phyloP scores from a whole-genome alignment of 1,284 basidiomycete genomes.

The Waitea zeae region DNA sequence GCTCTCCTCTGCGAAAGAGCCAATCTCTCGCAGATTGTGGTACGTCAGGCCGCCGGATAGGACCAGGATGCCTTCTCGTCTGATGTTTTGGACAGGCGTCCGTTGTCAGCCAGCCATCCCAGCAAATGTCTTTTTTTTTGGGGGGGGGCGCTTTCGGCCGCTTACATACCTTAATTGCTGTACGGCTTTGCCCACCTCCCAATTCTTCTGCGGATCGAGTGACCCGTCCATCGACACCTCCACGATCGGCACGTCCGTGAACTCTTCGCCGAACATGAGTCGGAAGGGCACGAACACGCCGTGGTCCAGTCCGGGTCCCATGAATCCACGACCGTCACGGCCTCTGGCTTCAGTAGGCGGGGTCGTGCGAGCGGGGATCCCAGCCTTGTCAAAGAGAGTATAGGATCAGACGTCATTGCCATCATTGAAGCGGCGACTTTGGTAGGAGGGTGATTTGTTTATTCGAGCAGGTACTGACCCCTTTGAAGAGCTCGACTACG shows the following conservation, averaged over 20 bases:
- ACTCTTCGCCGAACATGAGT: slow-evolving; percentile 55
- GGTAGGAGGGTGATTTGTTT: too few species aligned
- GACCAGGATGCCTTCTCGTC: slow-evolving; percentile 46
- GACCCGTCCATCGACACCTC: slow-evolving; percentile 53
- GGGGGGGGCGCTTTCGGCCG: too few species aligned
- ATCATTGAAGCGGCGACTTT: background rate
- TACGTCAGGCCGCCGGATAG: slow-evolving; percentile 54
- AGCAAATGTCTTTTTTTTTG: background rate
- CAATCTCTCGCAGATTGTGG: slow-evolving; percentile 45
- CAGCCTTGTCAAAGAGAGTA: slow-evolving; percentile 22
- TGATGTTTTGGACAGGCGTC: slow-evolving; percentile 9
- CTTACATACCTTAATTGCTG: slow-evolving; percentile 31
- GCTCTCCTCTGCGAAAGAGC: slow-evolving; percentile 30
- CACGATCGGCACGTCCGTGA: slow-evolving; percentile 41
- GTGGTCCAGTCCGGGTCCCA: slow-evolving; percentile 45
- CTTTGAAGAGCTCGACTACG: slow-evolving; percentile 40
- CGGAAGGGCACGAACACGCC: slow-evolving; percentile 65
- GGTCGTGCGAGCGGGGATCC: slow-evolving; percentile 33
- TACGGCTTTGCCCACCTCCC: slow-evolving; percentile 46
- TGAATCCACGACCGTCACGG: slow-evolving; percentile 47
- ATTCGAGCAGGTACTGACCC: slow-evolving; percentile 21
- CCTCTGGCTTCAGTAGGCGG: slow-evolving; percentile 37
- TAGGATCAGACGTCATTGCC: slow-evolving; percentile 1
- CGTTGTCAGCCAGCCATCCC: background rate
- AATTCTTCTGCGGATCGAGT: slow-evolving; percentile 42